Percentiles rank a stretch among this genome's conserved stretches.
Conservation (phyloP, 169 alveolate genomes). For the Cyclospora cayetanensis region DNA sequence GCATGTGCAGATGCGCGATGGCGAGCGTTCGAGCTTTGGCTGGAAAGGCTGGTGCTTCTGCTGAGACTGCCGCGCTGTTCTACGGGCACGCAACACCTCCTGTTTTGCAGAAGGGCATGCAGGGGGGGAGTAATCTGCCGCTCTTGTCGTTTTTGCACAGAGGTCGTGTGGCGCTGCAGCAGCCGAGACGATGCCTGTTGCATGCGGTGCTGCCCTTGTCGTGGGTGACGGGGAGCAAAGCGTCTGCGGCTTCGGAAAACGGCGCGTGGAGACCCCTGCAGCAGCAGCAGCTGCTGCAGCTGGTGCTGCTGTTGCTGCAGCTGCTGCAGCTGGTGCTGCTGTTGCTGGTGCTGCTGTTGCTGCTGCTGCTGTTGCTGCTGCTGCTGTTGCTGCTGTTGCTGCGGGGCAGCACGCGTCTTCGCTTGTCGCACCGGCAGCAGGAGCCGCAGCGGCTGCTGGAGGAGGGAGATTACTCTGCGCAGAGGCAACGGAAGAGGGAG, state of each 20-base stretch:
- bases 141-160: not conserved
- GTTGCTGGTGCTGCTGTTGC: conserved; percentile 33
- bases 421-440: conserved; percentile 45
- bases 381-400: conserved; percentile 5
- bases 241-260: too few species aligned
- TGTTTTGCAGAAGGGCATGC: not conserved
- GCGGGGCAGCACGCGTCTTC: too few species aligned
- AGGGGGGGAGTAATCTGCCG: not conserved
- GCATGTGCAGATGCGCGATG: not conserved
- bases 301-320: conserved; percentile 4
- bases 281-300: conserved; percentile 2
- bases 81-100: not conserved
- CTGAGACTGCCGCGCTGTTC: not conserved
- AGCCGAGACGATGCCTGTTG: too few species aligned
- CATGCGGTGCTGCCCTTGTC: not conserved
- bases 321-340: not conserved
- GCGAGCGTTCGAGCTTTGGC: not conserved
- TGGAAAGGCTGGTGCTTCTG: conserved; percentile 19
- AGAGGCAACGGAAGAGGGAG: conserved; percentile 38
- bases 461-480: not conserved
- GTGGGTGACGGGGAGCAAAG: too few species aligned
- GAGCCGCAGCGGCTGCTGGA: conserved; percentile 31
- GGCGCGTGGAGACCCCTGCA: not conserved
- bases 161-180: too few species aligned
- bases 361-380: not conserved